Evolutionary conservation across 768 basidiomycete species (phyloP), one percentile per base, ranked within the genome.

Genomic region (Termitomyces sp.): DNA sequence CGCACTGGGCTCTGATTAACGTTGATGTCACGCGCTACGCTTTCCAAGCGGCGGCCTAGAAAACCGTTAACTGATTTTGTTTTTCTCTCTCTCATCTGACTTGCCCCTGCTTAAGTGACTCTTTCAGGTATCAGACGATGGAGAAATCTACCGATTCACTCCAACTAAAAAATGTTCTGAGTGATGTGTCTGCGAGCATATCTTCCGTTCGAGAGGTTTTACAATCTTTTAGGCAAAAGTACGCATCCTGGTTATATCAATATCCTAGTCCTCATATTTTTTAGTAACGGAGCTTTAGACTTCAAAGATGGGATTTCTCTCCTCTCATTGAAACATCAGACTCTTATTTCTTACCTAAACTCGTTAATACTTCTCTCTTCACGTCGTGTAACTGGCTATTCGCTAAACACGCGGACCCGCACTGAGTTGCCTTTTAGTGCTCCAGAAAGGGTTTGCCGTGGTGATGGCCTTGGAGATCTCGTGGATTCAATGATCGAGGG

Each of bases 231-330:
- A 49, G 31, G 7, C 15, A 77, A 77, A 49, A 78, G 83, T 71
- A 84, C 81, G 89, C 88, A 68, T 63, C 81, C 71, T 57, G 25
- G 59, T 50, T 47, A 14, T 47, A 54, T 55, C 12, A 52, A 11
- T 42, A 12, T 29, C 7, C 5, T 51, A 3, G 47, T 53, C 37
- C 47, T 56, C 50, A 56, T 63, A 63, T 51, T 62, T 67, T 60
- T 57, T 56, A 67, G 68, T 56, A 52, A 63, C 76, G 66, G 62
- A 68, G 52, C 64, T 51, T 72, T 81, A 20, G 80, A 89, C 63
- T 83, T 81, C 11, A 82, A 79, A 67, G 83, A 92, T 36, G 97
- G 97, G 43, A 93, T 99, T 63, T 98, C 97, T 0, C 80, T 99
- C 5, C 80, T 99, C 29, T 91, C 92, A 11, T 75, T 95, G 54